Evolutionary conservation across 352 stramenopile genomes (phyloP).

Genomic region (Pythium myriotylum): DNA sequence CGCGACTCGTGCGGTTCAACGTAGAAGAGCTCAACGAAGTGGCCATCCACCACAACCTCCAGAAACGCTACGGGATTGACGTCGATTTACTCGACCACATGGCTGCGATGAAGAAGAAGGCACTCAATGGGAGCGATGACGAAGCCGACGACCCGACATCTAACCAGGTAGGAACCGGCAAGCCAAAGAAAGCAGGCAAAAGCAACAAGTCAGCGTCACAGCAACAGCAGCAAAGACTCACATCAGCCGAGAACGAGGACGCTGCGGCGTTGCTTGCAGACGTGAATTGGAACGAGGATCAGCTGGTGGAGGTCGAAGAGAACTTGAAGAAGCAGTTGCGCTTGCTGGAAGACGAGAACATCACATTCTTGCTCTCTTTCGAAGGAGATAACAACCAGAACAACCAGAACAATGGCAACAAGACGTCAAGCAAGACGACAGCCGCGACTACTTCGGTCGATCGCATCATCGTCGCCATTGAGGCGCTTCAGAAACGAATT

Average conservation of each 20-base stretch:
- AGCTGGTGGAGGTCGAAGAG: slow-evolving; percentile 53
- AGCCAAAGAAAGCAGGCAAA: background rate
- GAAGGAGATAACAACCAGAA: slow-evolving; percentile 35
- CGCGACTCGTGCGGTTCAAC: slow-evolving; percentile 58
- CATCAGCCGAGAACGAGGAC: slow-evolving; percentile 62
- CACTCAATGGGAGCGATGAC: slow-evolving; percentile 1
- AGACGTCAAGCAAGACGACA: background rate
- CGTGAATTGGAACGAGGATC: slow-evolving; percentile 63
- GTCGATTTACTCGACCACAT: slow-evolving; percentile 58
- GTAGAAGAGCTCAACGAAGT: slow-evolving; percentile 62
- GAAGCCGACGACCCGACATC: slow-evolving; percentile 9
- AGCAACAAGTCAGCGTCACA: slow-evolving; percentile 17
- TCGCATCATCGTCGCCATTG: slow-evolving; percentile 59
- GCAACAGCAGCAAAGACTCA: slow-evolving; percentile 41
- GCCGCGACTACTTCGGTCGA: slow-evolving; percentile 45
- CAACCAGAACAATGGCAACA: slow-evolving; percentile 10
- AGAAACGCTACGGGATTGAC: slow-evolving; percentile 68
- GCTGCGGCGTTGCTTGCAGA: slow-evolving; percentile 45
- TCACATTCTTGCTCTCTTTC: slow-evolving; percentile 70
- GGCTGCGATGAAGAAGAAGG: slow-evolving; percentile 48
- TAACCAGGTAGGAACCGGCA: slow-evolving; percentile 5
- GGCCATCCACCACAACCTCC: slow-evolving; percentile 49
- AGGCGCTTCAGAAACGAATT: slow-evolving; percentile 49
- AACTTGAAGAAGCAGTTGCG: slow-evolving; percentile 60
- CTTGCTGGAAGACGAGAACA: slow-evolving; percentile 72